Percentiles rank a stretch among this genome's conserved stretches.
Conservation (phyloP, 2,329 filamentous ascomycete species). For the Xylaria hypoxylon region DNA sequence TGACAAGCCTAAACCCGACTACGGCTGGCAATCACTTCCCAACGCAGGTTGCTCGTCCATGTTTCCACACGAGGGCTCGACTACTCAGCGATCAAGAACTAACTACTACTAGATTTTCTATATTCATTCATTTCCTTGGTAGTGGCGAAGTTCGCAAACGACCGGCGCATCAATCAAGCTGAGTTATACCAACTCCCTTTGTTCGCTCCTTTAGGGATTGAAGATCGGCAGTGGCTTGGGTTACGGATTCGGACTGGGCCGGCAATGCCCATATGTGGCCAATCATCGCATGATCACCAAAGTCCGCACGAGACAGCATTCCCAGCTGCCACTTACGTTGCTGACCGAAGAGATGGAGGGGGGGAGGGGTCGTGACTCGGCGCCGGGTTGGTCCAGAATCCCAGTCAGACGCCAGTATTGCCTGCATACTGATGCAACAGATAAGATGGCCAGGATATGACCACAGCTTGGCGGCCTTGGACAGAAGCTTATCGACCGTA, state of each 20-base stretch:
- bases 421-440: constrained; percentile 19
- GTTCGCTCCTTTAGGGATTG: constrained; percentile 14
- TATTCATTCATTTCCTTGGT: background rate
- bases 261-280: constrained; percentile 7
- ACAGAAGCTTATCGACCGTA: constrained; percentile 36
- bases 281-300: constrained; percentile 17
- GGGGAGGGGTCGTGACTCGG: constrained; percentile 13
- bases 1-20: constrained; percentile 33
- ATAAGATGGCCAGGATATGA: constrained; percentile 31
- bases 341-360: background rate
- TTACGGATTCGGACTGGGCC: constrained; percentile 18
- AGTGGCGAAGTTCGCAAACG: constrained; percentile 4
- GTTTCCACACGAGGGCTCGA: constrained; percentile 14
- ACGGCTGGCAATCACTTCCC: constrained; percentile 37
- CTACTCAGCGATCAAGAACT: constrained; percentile 9
- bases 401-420: constrained; percentile 17
- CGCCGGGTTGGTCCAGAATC: constrained; percentile 19
- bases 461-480: constrained; percentile 29
- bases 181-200: constrained; percentile 1
- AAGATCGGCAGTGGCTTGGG: constrained; percentile 27
- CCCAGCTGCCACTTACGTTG: constrained; percentile 33
- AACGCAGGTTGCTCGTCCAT: constrained; percentile 23
- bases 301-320: constrained; percentile 17
- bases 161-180: constrained; percentile 14
- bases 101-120: constrained; percentile 6